These are phyloP conservation scores for Aspergillus jensenii DNA, from an alignment of 2,329 filamentous ascomycete species.

Conservation along the genomic window DNA sequence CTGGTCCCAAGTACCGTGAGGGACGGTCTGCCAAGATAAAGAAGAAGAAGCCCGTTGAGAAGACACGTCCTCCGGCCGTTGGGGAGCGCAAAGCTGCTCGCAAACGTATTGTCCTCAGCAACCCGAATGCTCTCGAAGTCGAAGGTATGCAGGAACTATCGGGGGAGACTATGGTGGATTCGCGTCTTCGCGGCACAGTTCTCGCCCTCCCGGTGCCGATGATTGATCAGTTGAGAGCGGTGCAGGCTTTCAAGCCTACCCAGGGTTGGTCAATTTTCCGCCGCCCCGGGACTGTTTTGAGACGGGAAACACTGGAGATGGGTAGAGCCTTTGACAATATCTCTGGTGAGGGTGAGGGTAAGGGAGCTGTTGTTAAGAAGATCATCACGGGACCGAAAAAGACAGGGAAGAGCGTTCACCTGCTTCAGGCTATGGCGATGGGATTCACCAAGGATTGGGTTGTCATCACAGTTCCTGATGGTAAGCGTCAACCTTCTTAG, in stretches of 20 bases:
- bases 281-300: conserved; percentile 73
- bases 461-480: conserved; percentile 85
- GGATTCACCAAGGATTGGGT: conserved; percentile 83
- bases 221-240: conserved; percentile 77
- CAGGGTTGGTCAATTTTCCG: conserved; percentile 89
- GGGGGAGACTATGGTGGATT: conserved; percentile 54
- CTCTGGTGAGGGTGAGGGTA: conserved; percentile 40
- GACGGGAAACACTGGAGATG: conserved; percentile 74
- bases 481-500: conserved; percentile 49
- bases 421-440: conserved; percentile 80
- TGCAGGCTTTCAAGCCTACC: conserved; percentile 85
- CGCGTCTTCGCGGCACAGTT: conserved; percentile 63
- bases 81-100: conserved; percentile 86
- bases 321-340: conserved; percentile 62
- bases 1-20: conserved; percentile 36
- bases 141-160: conserved; percentile 64
- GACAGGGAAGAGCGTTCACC: conserved; percentile 81
- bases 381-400: conserved; percentile 72
- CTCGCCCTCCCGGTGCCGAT: conserved; percentile 66
- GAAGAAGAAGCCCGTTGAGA: conserved; percentile 43
- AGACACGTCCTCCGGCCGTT: conserved; percentile 59
- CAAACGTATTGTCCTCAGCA: conserved; percentile 88
- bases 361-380: conserved; percentile 48
- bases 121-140: conserved; percentile 86
- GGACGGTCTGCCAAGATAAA: conserved; percentile 45